Base-by-base conservation (phyloP, 805 yeast species). In the Hanseniaspora guilliermondii region DNA sequence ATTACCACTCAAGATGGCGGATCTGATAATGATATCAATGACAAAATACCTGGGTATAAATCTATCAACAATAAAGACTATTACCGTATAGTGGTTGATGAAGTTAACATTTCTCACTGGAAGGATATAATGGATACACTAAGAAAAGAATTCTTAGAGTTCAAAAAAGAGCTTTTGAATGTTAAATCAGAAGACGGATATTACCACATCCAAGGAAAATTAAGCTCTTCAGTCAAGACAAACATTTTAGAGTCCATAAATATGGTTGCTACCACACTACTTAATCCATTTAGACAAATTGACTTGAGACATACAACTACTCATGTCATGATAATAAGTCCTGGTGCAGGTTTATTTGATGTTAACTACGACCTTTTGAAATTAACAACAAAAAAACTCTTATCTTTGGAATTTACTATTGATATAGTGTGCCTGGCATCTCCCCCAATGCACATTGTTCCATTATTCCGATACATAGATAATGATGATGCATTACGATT, bases 51-150 rank as follows among this genome's bases (percentile, higher is more conserved):
- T 17, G 95, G 97, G 0, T 91, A 85, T 60, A 70, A 83, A 53
- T 79, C 85, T 8, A 70, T 75, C 44, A 78, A 80, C 40, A 75
- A 88, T 4, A 74, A 77, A 56, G 96, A 93, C 67, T 89, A 82
- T 64, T 93, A 83, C 66, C 73, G 97, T 49, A 95, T 93, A 27
- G 98, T 91, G 1, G 97, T 91, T 2, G 97, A 93, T 65, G 95
- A 91, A 65, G 94, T 87, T 19, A 86, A 83, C 61, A 85, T 88
- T 46, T 76, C 83, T 27, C 82, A 85, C 57, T 93, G 98, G 98
- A 84, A 80, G 53, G 83, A 84, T 58, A 89, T 93, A 55, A 88
- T 93, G 97, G 85, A 86, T 22, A 80, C 85, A 1, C 71, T 93
- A 53, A 71, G 97, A 47, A 73, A 78, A 30, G 98, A 93, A 64